These are phyloP conservation scores for Pyrrhoderma lamaoense DNA, from an alignment of 1,284 basidiomycete genomes.

Conservation along the genomic window DNA sequence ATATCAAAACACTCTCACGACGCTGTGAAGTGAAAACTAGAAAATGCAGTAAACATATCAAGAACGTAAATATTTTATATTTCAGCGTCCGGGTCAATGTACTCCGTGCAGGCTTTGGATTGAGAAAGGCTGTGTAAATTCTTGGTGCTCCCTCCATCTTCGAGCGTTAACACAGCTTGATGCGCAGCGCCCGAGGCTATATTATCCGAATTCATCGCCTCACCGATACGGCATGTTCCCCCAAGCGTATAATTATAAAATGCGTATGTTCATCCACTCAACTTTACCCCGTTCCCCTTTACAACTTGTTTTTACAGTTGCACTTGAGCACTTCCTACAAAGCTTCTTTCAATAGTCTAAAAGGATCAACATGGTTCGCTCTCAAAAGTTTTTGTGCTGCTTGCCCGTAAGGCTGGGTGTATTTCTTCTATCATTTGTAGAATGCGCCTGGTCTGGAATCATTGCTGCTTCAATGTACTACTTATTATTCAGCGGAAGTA, in stretches of 20 bases:
- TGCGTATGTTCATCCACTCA: neutral
- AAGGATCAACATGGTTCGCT: conserved; percentile 13
- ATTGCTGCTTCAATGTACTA: conserved; percentile 17
- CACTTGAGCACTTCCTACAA: neutral
- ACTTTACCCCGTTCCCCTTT: neutral
- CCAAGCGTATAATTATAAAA: conserved; percentile 1
- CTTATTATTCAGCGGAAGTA: conserved; percentile 13
- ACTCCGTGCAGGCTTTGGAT: no score
- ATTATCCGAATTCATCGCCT: conserved; percentile 3
- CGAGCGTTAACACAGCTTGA: neutral
- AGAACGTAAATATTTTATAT: no score
- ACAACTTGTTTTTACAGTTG: neutral
- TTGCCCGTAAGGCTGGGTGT: conserved; percentile 25
- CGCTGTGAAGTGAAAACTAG: no score
- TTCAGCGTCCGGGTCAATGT: no score
- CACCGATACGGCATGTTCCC: conserved; percentile 3
- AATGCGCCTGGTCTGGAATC: conserved; percentile 10
- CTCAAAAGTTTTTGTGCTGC: conserved; percentile 23
- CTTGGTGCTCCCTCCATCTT: no score
- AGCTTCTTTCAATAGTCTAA: neutral
- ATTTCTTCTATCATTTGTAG: conserved; percentile 22
- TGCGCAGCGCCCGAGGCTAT: neutral
- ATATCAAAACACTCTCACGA: no score
- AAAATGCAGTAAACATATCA: no score
- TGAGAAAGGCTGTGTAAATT: no score